Evolutionary conservation across 2,329 filamentous ascomycete species (phyloP).

Genomic region (Diplocarpon rosae): DNA sequence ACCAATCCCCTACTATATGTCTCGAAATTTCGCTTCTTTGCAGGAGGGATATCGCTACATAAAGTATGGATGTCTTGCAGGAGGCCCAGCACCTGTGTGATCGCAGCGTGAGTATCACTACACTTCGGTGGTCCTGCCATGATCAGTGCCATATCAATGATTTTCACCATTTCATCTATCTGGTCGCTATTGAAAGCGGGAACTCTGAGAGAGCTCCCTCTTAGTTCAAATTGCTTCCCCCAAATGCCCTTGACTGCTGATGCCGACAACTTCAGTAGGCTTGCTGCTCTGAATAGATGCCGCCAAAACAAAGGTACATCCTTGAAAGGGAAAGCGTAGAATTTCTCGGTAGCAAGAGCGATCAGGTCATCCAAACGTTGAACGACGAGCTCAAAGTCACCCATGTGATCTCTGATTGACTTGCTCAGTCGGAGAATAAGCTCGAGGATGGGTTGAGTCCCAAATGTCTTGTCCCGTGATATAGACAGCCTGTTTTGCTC

Average conservation of each 20-base stretch:
- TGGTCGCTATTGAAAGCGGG: neutral
- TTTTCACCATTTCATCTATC: constrained; percentile 23
- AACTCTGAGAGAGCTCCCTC: too few species aligned
- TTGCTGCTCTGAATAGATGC: constrained; percentile 59
- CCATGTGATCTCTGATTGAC: constrained; percentile 5
- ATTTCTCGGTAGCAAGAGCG: constrained; percentile 49
- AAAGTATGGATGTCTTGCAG: constrained; percentile 44
- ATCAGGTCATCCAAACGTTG: constrained; percentile 44
- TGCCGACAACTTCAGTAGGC: constrained; percentile 48
- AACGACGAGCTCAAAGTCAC: constrained; percentile 10
- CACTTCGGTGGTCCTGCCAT: constrained; percentile 20
- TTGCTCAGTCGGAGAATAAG: constrained; percentile 12
- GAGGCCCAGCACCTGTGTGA: constrained; percentile 48
- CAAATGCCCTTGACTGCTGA: constrained; percentile 20
- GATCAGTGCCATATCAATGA: constrained; percentile 27
- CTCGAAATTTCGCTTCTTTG: constrained; percentile 18
- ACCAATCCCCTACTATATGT: neutral
- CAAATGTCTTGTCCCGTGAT: neutral
- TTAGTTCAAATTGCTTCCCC: neutral
- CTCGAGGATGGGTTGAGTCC: constrained; percentile 9
- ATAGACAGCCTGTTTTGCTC: neutral
- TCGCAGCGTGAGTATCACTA: constrained; percentile 11
- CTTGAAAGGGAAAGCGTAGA: constrained; percentile 60
- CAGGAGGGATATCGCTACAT: neutral
- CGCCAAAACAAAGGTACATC: constrained; percentile 59